These are phyloP conservation scores for Sarocladium kiliense DNA, from an alignment of 2,329 filamentous ascomycete species.

Conservation along the genomic window DNA sequence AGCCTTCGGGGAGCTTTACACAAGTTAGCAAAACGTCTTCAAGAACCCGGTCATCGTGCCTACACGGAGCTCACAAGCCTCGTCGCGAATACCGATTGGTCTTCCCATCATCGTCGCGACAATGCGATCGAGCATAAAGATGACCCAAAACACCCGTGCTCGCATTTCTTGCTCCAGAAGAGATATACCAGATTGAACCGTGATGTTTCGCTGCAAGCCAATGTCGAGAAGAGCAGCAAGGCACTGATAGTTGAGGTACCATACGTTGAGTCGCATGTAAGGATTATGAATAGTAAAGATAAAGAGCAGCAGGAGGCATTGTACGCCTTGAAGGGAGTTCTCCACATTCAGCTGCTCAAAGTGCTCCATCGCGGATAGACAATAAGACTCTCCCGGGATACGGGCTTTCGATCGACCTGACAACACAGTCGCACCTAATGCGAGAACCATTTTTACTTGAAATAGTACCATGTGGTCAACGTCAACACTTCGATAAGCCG, in stretches of 20 bases:
- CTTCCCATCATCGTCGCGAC: constrained; percentile 52
- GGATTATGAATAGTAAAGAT: constrained; percentile 48
- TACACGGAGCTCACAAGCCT: constrained; percentile 48
- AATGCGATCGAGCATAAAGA: constrained; percentile 45
- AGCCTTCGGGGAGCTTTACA: constrained; percentile 22
- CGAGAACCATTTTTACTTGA: constrained; percentile 49
- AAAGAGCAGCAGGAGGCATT: constrained; percentile 40
- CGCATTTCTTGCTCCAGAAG: constrained; percentile 47
- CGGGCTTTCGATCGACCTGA: constrained; percentile 36
- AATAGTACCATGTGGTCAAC: constrained; percentile 25
- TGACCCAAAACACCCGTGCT: constrained; percentile 51
- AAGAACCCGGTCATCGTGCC: no score
- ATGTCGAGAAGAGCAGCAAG: constrained; percentile 45
- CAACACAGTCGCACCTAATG: constrained; percentile 40
- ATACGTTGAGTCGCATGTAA: constrained; percentile 42
- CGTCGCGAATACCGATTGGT: constrained; percentile 49
- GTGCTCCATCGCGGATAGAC: constrained; percentile 39
- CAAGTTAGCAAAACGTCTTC: no score
- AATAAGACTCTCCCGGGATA: constrained; percentile 44
- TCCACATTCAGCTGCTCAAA: constrained; percentile 42
- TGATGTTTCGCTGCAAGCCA: constrained; percentile 45
- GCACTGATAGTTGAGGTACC: constrained; percentile 52
- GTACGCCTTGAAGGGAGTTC: constrained; percentile 42
- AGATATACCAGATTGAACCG: constrained; percentile 34
- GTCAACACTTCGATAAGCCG: constrained; percentile 27